These are phyloP conservation scores for Blepharisma japonicum DNA, from an alignment of 73 alveolate genomes.

Conservation along the genomic window DNA sequence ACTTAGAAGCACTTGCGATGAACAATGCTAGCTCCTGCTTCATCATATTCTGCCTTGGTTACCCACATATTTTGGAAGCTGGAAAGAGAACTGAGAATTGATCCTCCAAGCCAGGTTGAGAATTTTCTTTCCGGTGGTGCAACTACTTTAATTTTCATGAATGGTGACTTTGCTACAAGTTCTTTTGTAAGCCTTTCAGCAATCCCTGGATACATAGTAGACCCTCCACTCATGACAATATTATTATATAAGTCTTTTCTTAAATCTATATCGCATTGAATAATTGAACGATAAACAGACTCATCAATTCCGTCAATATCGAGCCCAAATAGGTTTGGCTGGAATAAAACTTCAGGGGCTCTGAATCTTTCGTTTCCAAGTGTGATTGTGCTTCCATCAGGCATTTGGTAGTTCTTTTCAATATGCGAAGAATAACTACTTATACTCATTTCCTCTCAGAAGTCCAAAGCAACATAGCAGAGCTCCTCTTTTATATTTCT, in stretches of 20 bases:
- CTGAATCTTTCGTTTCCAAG: constrained; percentile 70
- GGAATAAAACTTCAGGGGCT: constrained; percentile 82
- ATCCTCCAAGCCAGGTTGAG: constrained; percentile 82
- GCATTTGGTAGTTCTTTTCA: constrained; percentile 68
- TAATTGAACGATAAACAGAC: constrained; percentile 58
- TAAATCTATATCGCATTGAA: constrained; percentile 63
- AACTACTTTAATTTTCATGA: constrained; percentile 53
- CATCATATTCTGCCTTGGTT: constrained; percentile 95
- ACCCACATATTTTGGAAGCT: constrained; percentile 95
- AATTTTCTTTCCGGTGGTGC: constrained; percentile 74
- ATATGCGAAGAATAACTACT: constrained; percentile 49
- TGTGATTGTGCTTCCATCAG: constrained; percentile 82
- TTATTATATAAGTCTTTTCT: constrained; percentile 70
- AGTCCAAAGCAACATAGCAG: constrained; percentile 86
- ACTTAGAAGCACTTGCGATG: constrained; percentile 89
- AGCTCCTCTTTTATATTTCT: constrained; percentile 88
- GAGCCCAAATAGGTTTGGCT: constrained; percentile 72
- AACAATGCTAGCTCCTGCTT: constrained; percentile 93
- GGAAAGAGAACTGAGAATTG: constrained; percentile 60
- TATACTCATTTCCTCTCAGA: constrained; percentile 66
- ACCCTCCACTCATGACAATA: constrained; percentile 84
- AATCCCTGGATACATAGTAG: constrained; percentile 72
- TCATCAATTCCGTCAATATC: constrained; percentile 82
- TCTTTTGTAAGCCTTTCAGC: constrained; percentile 84
- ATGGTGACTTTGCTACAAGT: constrained; percentile 54